Conservation (phyloP, 1,284 basidiomycete genomes). For the Stereum hirsutum region DNA sequence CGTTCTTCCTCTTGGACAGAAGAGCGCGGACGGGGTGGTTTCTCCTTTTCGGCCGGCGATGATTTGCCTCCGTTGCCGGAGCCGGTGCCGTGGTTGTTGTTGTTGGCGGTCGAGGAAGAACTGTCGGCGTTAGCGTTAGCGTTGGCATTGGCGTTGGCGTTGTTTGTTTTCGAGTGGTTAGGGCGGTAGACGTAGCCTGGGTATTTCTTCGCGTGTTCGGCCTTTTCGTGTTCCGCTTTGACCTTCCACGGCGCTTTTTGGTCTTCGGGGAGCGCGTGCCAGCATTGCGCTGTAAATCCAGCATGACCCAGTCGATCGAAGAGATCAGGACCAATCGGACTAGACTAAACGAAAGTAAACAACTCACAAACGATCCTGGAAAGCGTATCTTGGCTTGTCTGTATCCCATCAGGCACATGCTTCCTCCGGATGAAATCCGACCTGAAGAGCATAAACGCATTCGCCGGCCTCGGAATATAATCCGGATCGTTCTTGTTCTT, state of each 20-base stretch:
- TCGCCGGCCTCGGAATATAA: slow-evolving; percentile 84
- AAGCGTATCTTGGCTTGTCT: slow-evolving; percentile 74
- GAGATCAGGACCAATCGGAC: neutral
- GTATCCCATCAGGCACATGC: slow-evolving; percentile 75
- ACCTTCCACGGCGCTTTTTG: slow-evolving; percentile 61
- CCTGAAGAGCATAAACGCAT: slow-evolving; percentile 92
- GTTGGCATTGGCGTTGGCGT: too few species aligned
- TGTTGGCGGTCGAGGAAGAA: too few species aligned
- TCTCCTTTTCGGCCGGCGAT: too few species aligned
- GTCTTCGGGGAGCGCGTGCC: slow-evolving; percentile 55
- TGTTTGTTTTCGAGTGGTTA: slow-evolving; percentile 55
- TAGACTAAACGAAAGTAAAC: neutral
- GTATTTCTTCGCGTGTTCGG: slow-evolving; percentile 51
- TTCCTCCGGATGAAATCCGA: slow-evolving; percentile 79
- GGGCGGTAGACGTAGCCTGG: slow-evolving; percentile 68
- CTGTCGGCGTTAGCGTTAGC: too few species aligned
- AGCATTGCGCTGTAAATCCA: slow-evolving; percentile 58
- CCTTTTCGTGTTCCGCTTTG: slow-evolving; percentile 57
- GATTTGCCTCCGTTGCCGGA: too few species aligned
- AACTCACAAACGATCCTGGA: slow-evolving; percentile 62
- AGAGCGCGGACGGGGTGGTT: too few species aligned
- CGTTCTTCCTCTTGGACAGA: slow-evolving; percentile 32
- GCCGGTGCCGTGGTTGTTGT: too few species aligned
- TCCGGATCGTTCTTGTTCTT: slow-evolving; percentile 55
- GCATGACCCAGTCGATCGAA: too few species aligned